Base-by-base conservation (phyloP, 2,329 filamentous ascomycete genomes). In the Botrytis medusae region DNA sequence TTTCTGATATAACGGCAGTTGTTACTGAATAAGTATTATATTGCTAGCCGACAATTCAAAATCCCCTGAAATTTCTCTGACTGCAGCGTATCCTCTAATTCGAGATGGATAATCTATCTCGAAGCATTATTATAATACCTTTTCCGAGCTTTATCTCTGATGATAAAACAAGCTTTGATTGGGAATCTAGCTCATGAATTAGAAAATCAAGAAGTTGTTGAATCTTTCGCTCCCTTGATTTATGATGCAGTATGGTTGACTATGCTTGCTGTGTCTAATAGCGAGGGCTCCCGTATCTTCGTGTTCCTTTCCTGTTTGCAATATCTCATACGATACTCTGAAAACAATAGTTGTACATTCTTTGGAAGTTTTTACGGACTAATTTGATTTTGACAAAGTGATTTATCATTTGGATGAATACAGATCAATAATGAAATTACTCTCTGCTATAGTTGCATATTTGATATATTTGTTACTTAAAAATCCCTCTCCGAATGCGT, bases 331-430 rank as follows among this genome's bases (percentile, higher is more conserved):
- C 57, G 73, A 75, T 1, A 73, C 74, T 25, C 48, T 75, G 37
- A 77, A 79, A 57, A 78, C 76, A 18, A 81, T 82, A 0, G 68
- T 78, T 0, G 72, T 83, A 3, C 82, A 84, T 72, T 84, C 82
- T 51, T 6, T n/a, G 12, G 48, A n/a, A n/a, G 25, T 2, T n/a
- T 54, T 51, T 7, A 10, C 5, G 5, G 42, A 2, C 12, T 3
- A n/a, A 6, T 14, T 16, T 54, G 48, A 54, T 54, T 14, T 54
- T 14, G 48, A n/a, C 16, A 2, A 25, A 3, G 25, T 54, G 48
- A 25, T 12, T 54, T 5, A n/a, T 54, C 2, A 12, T n/a, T n/a
- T n/a, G 12, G 12, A n/a, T n/a, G 25, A 2, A 54, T n/a, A n/a
- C 16, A 25, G 25, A 54, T 54, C 4, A 9, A 54, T n/a, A 4